Base-by-base conservation (phyloP, 306 rosid species). In the Cucumis melo region DNA sequence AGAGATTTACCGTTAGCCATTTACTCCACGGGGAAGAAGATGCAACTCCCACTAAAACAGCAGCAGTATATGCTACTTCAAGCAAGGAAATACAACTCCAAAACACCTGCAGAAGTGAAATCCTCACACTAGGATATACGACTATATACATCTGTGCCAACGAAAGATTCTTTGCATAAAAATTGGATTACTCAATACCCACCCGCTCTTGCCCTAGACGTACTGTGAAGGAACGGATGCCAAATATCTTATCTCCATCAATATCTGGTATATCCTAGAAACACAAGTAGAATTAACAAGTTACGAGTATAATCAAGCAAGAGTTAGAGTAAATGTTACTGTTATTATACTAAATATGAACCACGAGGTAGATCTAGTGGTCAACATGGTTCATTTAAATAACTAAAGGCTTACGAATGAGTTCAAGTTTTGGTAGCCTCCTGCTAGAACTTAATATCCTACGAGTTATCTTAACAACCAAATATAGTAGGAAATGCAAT, bases 201-300 rank as follows among this genome's bases (percentile, higher is more conserved):
- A 94, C 99, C 92, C 81, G 88, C 77, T 84, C 72, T 85, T 94
- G 96, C 68, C 99, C 97, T 84, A 94, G 77, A 66, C 92, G 92
- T 74, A 94, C 96, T 78, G 97, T 85, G 88, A 90, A 94, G 0
- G 97, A 90, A 78, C 81, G 92, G 77, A 94, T 92, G 78, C 93
- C 97, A 66, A 78, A 92, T 80, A 90, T 81, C 79, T 74, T 89
- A 85, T 94, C 97, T 64, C 98, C 98, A 81, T 94, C 98, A 29
- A 94, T 91, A 84, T 91, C 98, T 73, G 98, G 98, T 83, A 91
- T 91, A 72, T 94, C 98, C 98, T 94, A 58, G 39, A 80, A 62
- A 77, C 58, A n/a, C 21, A 32, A 76, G 21, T 34, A 24, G 23
- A 39, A 6, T 64, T 64, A 64, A 8, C 12, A 36, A 63, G 34